These are phyloP conservation scores for Hyparrhenia diplandra DNA, from an alignment of 176 grass and related monocot species.

Conservation along the genomic window DNA sequence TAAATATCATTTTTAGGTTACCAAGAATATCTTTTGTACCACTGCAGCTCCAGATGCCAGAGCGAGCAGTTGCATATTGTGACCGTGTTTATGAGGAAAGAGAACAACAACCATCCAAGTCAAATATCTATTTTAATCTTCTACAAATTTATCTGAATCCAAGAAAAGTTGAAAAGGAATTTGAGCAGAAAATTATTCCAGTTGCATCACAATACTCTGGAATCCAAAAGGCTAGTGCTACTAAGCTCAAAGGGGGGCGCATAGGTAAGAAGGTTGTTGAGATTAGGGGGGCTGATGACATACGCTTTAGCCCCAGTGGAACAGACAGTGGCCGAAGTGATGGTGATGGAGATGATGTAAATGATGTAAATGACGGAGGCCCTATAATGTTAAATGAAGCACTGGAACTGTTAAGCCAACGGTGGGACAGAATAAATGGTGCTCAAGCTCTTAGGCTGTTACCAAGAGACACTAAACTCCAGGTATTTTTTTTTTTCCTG, in stretches of 20 bases:
- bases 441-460: slow-evolving; percentile 88
- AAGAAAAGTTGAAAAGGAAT: slow-evolving; percentile 63
- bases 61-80: slow-evolving; percentile 85
- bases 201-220: slow-evolving; percentile 64
- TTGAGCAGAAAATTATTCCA: slow-evolving; percentile 63
- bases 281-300: slow-evolving; percentile 85
- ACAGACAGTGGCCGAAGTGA: slow-evolving; percentile 96
- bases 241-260: slow-evolving; percentile 60
- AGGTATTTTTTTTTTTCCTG: slow-evolving; percentile 46
- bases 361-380: slow-evolving; percentile 42
- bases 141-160: slow-evolving; percentile 98
- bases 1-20: not conserved
- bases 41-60: slow-evolving; percentile 75
- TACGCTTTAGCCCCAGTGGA: slow-evolving; percentile 55
- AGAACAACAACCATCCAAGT: slow-evolving; percentile 63
- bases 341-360: slow-evolving; percentile 82
- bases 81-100: slow-evolving; percentile 86
- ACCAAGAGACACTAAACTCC: slow-evolving; percentile 94
- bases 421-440: slow-evolving; percentile 99
- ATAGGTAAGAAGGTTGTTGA: slow-evolving; percentile 80
- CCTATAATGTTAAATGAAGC: slow-evolving; percentile 94
- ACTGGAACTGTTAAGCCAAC: slow-evolving; percentile 83
- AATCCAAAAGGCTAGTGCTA: slow-evolving; percentile 41
- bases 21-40: slow-evolving; percentile 14
- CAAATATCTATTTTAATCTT: slow-evolving; percentile 95